Percentiles rank a stretch among this genome's conserved stretches.
Evolutionary conservation across 148 eudicot species (phyloP).

Genomic region (Tetragonia tetragonoides): DNA sequence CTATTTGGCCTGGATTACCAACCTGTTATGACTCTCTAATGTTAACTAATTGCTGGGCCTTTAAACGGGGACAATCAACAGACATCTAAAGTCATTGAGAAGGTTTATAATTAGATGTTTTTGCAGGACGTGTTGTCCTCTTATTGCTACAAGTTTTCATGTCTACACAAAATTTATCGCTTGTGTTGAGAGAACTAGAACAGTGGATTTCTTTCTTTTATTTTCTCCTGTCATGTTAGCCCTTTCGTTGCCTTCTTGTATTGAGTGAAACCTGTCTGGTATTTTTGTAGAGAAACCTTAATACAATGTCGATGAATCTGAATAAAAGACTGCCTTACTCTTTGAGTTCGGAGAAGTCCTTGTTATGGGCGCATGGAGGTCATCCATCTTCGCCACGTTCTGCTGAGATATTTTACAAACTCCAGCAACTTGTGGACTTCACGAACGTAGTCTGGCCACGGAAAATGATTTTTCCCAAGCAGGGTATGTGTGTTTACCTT

Average conservation of each 20-base stretch:
- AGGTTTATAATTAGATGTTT: too few relatives aligned
- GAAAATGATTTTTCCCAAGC: slow-evolving; percentile 28
- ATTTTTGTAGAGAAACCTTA: slow-evolving; percentile 24
- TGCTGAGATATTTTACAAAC: slow-evolving; percentile 57
- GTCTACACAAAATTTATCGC: too few relatives aligned
- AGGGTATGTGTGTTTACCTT: slow-evolving; percentile 32
- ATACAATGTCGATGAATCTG: slow-evolving; percentile 21
- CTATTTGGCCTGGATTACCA: neutral
- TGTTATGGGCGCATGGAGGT: slow-evolving; percentile 91
- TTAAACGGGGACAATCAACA: too few relatives aligned
- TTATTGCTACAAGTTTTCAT: too few relatives aligned
- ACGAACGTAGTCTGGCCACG: slow-evolving; percentile 58
- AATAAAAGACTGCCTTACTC: slow-evolving; percentile 45
- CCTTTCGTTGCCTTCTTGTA: neutral
- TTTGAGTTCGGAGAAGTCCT: slow-evolving; percentile 59
- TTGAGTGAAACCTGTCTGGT: slow-evolving; percentile 16
- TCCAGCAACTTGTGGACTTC: slow-evolving; percentile 51
- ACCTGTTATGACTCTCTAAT: neutral
- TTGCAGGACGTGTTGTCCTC: too few relatives aligned
- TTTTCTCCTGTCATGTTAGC: neutral
- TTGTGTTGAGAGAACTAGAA: too few relatives aligned
- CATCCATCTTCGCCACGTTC: slow-evolving; percentile 76
- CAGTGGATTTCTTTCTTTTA: neutral
- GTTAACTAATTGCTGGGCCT: neutral
- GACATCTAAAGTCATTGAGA: too few relatives aligned